These are phyloP conservation scores for Gossypium lobatum DNA, from an alignment of 441 rosid species.

Conservation along the genomic window DNA sequence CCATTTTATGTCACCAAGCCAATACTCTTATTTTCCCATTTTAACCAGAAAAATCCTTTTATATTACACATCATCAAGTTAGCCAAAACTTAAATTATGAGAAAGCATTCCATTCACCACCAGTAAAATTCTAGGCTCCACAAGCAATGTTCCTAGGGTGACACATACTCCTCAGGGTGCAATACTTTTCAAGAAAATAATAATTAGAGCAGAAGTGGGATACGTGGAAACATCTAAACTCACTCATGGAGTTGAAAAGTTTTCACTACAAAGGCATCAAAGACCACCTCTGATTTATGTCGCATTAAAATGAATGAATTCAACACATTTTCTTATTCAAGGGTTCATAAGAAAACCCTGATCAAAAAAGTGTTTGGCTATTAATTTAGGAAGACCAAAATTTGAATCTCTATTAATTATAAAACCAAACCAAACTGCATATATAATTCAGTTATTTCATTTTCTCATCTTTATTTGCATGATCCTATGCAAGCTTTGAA, in stretches of 20 bases:
- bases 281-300: background rate
- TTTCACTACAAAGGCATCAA: background rate
- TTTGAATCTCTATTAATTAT: background rate
- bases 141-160: too few species aligned
- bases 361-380: background rate
- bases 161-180: too few species aligned
- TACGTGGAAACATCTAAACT: too few species aligned
- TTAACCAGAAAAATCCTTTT: background rate
- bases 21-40: background rate
- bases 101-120: too few species aligned
- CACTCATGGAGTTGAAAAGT: too few species aligned
- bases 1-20: background rate
- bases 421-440: background rate
- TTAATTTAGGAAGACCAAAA: background rate
- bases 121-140: too few species aligned
- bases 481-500: background rate
- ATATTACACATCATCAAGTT: background rate
- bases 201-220: too few species aligned
- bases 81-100: too few species aligned
- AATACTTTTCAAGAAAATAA: too few species aligned
- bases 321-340: background rate
- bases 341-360: background rate
- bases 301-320: background rate
- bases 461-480: background rate
- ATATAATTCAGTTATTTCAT: background rate